Base-by-base conservation (phyloP, 495 filamentous ascomycete genomes). In the Lasiosphaeria ovina region DNA sequence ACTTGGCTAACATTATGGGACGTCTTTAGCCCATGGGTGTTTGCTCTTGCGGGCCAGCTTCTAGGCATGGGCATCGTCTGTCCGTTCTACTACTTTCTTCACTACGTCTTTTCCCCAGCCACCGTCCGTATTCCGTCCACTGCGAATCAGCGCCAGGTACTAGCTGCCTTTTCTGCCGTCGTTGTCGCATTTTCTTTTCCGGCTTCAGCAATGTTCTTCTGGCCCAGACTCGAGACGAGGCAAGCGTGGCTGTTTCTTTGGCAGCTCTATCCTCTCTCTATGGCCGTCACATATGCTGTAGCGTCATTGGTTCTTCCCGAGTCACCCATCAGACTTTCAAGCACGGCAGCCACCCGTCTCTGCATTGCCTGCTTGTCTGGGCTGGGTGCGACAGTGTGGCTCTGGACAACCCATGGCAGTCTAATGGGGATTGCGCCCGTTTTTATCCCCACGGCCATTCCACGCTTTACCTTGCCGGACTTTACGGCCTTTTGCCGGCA, bases 71-170 rank as follows among this genome's bases (percentile, higher is more conserved):
- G 62, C 55, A 40, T 65, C 35, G 17, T 66, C 36, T 16, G 24
- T 8, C 65, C 68, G 10, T 17, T 67, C 53, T 67, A 65, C 62
- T 51, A 34, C 55, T 62, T 66, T 47, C 42, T 66, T 3, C 63
- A 64, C 48, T 62, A 60, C 54, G 24, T 56, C 38, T 47, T 61
- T 35, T 59, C 66, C 2, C 60, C 62, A 4, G 44, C 44, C 16
- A 48, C 62, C 44, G 59, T 58, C 6, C 54, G 34, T 6, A 59
- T 57, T 47, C 4, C 44, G 4, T 5, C 44, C 44, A 50, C 58
- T 5, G 36, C 44, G 17, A 57, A 66, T 58, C 51, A 57, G 36
- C 54, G 60, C 45, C 55, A 64, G 7, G 40, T 52, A 1, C 38
- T 11, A 1, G 51, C 63, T 33, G 2, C 55, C 0, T 55, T 66